Percentiles rank a stretch among this genome's conserved stretches.
Evolutionary conservation across 495 filamentous ascomycete genomes (phyloP).

Genomic region (Podospora appendiculata): DNA sequence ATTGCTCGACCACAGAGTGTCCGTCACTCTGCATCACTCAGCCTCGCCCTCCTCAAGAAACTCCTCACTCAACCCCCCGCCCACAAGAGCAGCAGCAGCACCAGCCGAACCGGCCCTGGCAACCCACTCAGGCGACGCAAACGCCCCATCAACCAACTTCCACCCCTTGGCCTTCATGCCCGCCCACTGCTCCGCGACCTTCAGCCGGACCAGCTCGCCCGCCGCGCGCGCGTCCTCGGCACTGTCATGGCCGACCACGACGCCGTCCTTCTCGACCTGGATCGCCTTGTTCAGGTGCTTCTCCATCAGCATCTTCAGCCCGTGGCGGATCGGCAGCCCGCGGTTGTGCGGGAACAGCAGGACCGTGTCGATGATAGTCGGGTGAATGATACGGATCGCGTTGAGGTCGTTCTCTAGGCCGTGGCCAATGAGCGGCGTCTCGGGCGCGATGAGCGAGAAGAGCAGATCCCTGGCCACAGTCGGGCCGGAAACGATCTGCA

Average conservation of each 20-base stretch:
- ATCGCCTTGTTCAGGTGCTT: slow-evolving; percentile 63
- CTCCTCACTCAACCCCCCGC: neutral
- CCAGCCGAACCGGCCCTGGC: neutral
- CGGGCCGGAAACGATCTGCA: slow-evolving; percentile 68
- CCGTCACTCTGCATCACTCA: neutral
- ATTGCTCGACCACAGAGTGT: no score
- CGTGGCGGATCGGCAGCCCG: slow-evolving; percentile 68
- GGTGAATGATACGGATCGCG: slow-evolving; percentile 72
- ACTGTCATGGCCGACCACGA: slow-evolving; percentile 66
- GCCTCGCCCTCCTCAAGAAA: neutral
- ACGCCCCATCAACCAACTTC: slow-evolving; percentile 41
- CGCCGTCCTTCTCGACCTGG: slow-evolving; percentile 50
- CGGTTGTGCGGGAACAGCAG: slow-evolving; percentile 70
- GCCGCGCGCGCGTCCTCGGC: slow-evolving; percentile 83
- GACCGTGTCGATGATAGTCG: slow-evolving; percentile 76
- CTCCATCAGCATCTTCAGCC: slow-evolving; percentile 61
- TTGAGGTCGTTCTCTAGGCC: slow-evolving; percentile 94
- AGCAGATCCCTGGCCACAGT: slow-evolving; percentile 63
- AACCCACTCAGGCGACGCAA: slow-evolving; percentile 36
- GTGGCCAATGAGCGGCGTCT: slow-evolving; percentile 83
- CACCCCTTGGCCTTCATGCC: slow-evolving; percentile 57
- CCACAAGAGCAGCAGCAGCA: neutral
- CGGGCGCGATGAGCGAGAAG: slow-evolving; percentile 58
- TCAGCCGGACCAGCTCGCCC: slow-evolving; percentile 71
- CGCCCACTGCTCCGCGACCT: slow-evolving; percentile 58